These are phyloP conservation scores for Xanthoconium purpureum DNA, from an alignment of 768 basidiomycete genomes.

Conservation along the genomic window DNA sequence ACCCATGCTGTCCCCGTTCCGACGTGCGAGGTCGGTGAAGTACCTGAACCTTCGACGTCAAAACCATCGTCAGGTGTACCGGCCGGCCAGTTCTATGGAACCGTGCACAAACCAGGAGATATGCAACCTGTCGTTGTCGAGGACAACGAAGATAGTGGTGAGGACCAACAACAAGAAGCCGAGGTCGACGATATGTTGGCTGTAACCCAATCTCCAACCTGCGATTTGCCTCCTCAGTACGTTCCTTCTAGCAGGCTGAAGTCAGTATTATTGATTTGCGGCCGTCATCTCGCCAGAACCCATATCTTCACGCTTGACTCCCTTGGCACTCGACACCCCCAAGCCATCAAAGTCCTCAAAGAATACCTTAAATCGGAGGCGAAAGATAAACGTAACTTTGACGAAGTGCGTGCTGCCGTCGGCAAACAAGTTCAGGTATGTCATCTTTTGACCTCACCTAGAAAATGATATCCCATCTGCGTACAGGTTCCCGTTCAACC, in stretches of 20 bases:
- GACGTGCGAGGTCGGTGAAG: neutral
- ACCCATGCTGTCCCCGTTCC: neutral
- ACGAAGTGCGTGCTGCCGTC: slow-evolving; percentile 36
- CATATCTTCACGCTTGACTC: slow-evolving; percentile 91
- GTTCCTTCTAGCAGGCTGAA: neutral
- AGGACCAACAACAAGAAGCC: slow-evolving; percentile 31
- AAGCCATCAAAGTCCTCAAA: slow-evolving; percentile 57
- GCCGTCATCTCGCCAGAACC: slow-evolving; percentile 43
- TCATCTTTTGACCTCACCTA: slow-evolving; percentile 3
- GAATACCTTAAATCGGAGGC: slow-evolving; percentile 79
- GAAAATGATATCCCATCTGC: neutral
- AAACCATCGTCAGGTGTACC: slow-evolving; percentile 16
- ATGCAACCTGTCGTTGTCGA: neutral
- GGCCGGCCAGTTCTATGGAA: slow-evolving; percentile 23
- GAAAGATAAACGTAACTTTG: slow-evolving; percentile 55
- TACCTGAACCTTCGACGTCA: slow-evolving; percentile 1
- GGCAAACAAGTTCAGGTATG: slow-evolving; percentile 55
- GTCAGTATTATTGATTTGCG: neutral
- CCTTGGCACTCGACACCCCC: slow-evolving; percentile 67
- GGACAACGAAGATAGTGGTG: slow-evolving; percentile 27
- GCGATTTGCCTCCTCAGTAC: slow-evolving; percentile 22
- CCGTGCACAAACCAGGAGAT: neutral
- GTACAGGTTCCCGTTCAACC: slow-evolving; percentile 80
- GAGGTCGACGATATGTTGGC: slow-evolving; percentile 33
- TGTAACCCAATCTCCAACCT: slow-evolving; percentile 13